A percentile compares a stretch with the other conserved stretches of the same genome.
These are phyloP conservation scores for Posidonia oceanica DNA, from an alignment of 116 monocot genomes.

Conservation along the genomic window DNA sequence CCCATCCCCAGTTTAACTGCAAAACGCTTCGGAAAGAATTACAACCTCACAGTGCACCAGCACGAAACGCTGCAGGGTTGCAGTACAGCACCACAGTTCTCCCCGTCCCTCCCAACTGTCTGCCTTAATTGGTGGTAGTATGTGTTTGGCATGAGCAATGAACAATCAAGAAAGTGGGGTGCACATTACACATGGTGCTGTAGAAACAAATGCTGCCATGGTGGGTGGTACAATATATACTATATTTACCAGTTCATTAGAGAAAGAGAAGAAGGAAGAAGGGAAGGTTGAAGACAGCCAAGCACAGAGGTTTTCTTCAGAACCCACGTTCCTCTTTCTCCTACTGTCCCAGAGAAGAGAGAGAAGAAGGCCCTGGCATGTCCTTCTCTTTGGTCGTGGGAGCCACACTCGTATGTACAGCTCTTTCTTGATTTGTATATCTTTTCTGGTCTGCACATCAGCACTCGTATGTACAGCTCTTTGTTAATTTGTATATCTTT, in stretches of 20 bases:
- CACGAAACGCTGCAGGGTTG: too few species aligned
- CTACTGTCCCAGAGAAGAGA: not conserved
- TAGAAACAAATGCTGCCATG: not conserved
- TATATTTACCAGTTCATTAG: not conserved
- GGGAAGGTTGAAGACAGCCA: not conserved
- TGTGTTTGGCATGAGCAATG: too few species aligned
- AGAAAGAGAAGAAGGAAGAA: not conserved
- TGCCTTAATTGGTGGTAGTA: too few species aligned
- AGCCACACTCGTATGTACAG: not conserved
- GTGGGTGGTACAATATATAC: not conserved
- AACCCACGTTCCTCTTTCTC: too few species aligned
- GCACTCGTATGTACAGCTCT: not conserved
- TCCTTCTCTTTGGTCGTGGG: slow-evolving; percentile 1
- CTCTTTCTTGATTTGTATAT: not conserved
- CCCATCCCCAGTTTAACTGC: too few species aligned
- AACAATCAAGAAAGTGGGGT: not conserved
- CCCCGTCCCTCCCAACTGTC: too few species aligned
- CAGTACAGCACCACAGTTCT: too few species aligned
- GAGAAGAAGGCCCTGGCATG: not conserved
- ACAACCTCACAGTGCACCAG: too few species aligned
- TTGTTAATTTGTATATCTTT: not conserved
- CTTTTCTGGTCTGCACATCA: not conserved
- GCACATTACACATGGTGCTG: not conserved
- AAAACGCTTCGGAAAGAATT: too few species aligned
- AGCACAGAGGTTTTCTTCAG: not conserved